phyloP scores from a whole-genome alignment of 306 rosid species.

The Astragalus membranaceus region DNA sequence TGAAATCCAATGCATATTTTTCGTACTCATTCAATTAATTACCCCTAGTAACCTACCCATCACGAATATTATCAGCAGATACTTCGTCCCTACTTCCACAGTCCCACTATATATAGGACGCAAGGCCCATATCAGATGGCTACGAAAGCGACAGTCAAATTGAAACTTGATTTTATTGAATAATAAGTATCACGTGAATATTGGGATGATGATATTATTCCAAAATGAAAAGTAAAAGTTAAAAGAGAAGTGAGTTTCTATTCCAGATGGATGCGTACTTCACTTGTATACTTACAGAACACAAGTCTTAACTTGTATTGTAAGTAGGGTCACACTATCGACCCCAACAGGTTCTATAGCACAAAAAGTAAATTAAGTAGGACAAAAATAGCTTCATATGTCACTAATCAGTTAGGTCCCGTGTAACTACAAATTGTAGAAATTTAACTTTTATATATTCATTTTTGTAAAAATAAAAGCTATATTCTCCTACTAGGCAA shows the following conservation, averaged over 20 bases:
- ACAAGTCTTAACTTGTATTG: not conserved
- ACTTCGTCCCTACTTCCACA: too few relatives aligned
- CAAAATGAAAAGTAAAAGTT: not conserved
- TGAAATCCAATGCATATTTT: too few relatives aligned
- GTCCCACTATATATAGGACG: too few relatives aligned
- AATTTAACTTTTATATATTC: too few relatives aligned
- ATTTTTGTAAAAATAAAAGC: too few relatives aligned
- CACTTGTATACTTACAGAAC: not conserved
- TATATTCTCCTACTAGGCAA: too few relatives aligned
- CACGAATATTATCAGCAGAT: too few relatives aligned
- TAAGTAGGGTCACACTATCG: constrained; percentile 4
- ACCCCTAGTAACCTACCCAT: too few relatives aligned
- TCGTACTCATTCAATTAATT: too few relatives aligned
- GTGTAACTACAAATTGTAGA: too few relatives aligned
- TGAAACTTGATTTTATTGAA: not conserved
- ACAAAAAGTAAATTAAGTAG: not conserved
- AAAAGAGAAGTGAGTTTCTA: not conserved
- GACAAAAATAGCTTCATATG: not conserved
- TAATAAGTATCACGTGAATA: constrained; percentile 8
- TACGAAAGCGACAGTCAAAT: not conserved
- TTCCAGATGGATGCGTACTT: not conserved
- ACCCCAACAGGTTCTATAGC: not conserved
- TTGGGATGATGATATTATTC: not conserved
- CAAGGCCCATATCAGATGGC: not conserved
- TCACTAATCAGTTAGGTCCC: not conserved